Conservation (phyloP, 345 rosid genomes). For the Pistacia atlantica region DNA sequence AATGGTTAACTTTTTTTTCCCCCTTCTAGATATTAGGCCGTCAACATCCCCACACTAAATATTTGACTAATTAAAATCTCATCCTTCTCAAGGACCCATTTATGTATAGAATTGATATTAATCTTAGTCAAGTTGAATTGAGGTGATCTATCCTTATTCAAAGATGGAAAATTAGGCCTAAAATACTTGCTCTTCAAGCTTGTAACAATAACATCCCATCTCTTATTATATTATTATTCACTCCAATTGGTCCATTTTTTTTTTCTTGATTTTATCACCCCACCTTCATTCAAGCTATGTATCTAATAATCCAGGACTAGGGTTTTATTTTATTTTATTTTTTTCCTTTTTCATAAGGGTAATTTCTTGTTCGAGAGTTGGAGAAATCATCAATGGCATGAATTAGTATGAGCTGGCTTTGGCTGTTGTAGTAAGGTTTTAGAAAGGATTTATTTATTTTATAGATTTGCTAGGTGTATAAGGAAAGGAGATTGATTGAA, state of each 20-base stretch:
- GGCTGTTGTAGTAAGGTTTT: background rate
- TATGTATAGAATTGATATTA: background rate
- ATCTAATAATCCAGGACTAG: too few species aligned
- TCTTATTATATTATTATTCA: background rate
- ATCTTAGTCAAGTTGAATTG: slow-evolving; percentile 10
- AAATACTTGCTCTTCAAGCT: background rate
- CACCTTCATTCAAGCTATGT: background rate
- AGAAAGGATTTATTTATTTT: too few species aligned
- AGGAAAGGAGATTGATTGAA: too few species aligned
- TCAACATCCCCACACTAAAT: background rate
- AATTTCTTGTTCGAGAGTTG: background rate
- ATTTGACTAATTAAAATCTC: slow-evolving; percentile 4
- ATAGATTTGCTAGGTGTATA: too few species aligned
- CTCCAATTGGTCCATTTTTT: background rate
- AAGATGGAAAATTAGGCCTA: slow-evolving; percentile 24
- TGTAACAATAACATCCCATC: background rate
- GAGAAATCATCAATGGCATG: background rate
- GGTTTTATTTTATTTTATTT: too few species aligned
- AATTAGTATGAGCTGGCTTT: slow-evolving; percentile 3
- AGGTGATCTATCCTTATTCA: slow-evolving; percentile 4
- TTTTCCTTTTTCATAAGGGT: background rate
- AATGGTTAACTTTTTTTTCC: too few species aligned
- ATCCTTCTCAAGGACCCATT: background rate
- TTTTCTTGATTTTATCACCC: slow-evolving; percentile 6
- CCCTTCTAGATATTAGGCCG: too few species aligned